Base-by-base conservation (phyloP, 345 rosid species). In the Pseudoturritis turrita region DNA sequence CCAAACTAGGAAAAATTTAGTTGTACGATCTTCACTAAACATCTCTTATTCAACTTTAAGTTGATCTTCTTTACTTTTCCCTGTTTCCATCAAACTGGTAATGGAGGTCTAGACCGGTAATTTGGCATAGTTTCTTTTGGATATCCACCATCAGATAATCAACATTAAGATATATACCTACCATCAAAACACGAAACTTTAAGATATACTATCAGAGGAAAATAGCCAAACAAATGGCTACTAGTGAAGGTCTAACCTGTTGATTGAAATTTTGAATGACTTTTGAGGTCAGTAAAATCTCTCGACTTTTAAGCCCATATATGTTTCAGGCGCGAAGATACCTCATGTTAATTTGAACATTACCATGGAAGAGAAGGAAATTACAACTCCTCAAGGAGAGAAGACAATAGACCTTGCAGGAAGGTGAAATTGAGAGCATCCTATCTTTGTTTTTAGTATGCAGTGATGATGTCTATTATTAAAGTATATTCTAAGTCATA, bases 271-370 rank as follows among this genome's bases (percentile, higher is more conserved):
- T 59, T 44, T 12, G 21, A 49, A 3, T 47, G 74, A 25, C 61
- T 10, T 50, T 14, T 28, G 53, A 28, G 29, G 33, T 51, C 10
- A 36, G 47, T 44, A n/a, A 62, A 63, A 35, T 63, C 22, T 26
- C 66, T 73, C 26, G 58, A 43, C 45, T 26, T 40, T 10, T 23
- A 56, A 25, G 4, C 72, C 12, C 37, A 21, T 60, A 23, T 57
- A 41, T 69, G 65, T 67, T 68, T 66, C 84, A 92, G 98, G 96
- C 71, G 90, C 90, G 23, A 88, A 81, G 81, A 70, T 92, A 57
- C 93, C 98, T 63, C 88, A 80, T 57, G 59, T 92, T n/a, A 87
- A 74, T 47, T 44, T 92, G 74, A 72, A 86, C 70, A 83, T 92
- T 76, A 81, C 98, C n/a, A 53, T 77, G 37, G 89, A 84, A 70